Conservation (phyloP, 495 filamentous ascomycete genomes). For the Podospora sp. region DNA sequence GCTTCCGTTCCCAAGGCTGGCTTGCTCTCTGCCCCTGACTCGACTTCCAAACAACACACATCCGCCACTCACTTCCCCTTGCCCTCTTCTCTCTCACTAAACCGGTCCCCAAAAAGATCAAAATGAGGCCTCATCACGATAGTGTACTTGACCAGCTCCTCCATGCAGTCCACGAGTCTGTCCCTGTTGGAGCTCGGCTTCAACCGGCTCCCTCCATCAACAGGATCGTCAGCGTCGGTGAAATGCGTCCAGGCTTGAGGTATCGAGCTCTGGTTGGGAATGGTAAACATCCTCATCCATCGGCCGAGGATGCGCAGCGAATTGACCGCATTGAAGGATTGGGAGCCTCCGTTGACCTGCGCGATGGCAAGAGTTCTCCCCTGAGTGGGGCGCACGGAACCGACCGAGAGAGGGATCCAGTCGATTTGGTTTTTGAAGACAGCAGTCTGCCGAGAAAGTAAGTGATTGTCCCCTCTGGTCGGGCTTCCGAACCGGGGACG, state of each 20-base stretch:
- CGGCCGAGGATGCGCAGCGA: slow-evolving; percentile 67
- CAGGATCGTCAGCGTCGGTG: slow-evolving; percentile 39
- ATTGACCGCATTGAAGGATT: slow-evolving; percentile 78
- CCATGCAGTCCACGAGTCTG: slow-evolving; percentile 73
- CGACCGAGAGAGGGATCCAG: slow-evolving; percentile 68
- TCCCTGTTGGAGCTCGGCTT: slow-evolving; percentile 66
- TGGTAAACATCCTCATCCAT: slow-evolving; percentile 80
- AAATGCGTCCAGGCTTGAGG: slow-evolving; percentile 70
- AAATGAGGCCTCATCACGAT: slow-evolving; percentile 65
- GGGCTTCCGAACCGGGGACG: no score
- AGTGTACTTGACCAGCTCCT: slow-evolving; percentile 77
- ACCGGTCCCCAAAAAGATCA: slow-evolving; percentile 66
- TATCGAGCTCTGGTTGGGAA: slow-evolving; percentile 69
- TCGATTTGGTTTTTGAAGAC: slow-evolving; percentile 80
- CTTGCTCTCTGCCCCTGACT: no score
- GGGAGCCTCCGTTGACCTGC: slow-evolving; percentile 67
- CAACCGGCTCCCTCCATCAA: slow-evolving; percentile 50
- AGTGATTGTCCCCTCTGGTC: no score
- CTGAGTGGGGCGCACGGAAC: slow-evolving; percentile 69
- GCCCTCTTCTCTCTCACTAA: slow-evolving; percentile 54
- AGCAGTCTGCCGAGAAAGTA: slow-evolving; percentile 50
- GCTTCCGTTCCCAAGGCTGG: no score
- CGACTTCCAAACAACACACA: no score
- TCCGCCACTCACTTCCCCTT: slow-evolving; percentile 32
- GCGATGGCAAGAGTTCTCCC: slow-evolving; percentile 67